phyloP scores from a whole-genome alignment of 495 filamentous ascomycete species.

The Entonaema liquescens region DNA sequence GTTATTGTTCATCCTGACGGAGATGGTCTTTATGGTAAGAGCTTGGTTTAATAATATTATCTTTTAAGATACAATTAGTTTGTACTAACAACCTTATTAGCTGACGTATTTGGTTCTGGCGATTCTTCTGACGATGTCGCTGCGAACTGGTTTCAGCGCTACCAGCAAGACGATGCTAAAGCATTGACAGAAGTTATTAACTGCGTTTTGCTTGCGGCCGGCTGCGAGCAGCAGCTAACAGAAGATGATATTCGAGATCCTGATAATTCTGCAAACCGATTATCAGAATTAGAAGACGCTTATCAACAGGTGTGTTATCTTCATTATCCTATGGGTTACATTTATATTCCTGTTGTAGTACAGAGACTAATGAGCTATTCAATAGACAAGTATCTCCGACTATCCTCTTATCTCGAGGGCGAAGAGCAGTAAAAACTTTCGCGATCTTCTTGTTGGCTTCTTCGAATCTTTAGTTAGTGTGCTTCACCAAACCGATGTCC shows the following conservation, averaged over 20 bases:
- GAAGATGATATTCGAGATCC: constrained; percentile 84
- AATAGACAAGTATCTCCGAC: constrained; percentile 76
- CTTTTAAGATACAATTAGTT: background rate
- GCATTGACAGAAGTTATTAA: constrained; percentile 88
- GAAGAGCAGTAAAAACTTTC: constrained; percentile 76
- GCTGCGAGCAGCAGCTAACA: constrained; percentile 77
- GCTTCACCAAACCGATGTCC: constrained; percentile 74
- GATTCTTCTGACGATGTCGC: constrained; percentile 77
- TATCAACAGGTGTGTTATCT: constrained; percentile 68
- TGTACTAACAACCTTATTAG: constrained; percentile 56
- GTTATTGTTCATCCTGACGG: constrained; percentile 61
- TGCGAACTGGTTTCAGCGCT: constrained; percentile 78
- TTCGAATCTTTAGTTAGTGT: constrained; percentile 75
- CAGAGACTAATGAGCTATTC: constrained; percentile 38
- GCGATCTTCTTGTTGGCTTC: constrained; percentile 77
- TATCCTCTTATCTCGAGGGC: constrained; percentile 91
- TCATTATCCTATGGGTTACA: background rate
- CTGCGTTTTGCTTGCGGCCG: constrained; percentile 83
- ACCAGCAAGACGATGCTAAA: constrained; percentile 69
- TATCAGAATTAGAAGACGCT: constrained; percentile 81
- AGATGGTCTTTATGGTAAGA: constrained; percentile 80
- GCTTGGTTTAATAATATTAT: background rate
- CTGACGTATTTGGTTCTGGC: constrained; percentile 80
- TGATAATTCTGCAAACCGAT: constrained; percentile 73
- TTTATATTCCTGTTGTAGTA: background rate